Evolutionary conservation across 306 rosid species (phyloP).

Genomic region (Trichosanthes truncata): DNA sequence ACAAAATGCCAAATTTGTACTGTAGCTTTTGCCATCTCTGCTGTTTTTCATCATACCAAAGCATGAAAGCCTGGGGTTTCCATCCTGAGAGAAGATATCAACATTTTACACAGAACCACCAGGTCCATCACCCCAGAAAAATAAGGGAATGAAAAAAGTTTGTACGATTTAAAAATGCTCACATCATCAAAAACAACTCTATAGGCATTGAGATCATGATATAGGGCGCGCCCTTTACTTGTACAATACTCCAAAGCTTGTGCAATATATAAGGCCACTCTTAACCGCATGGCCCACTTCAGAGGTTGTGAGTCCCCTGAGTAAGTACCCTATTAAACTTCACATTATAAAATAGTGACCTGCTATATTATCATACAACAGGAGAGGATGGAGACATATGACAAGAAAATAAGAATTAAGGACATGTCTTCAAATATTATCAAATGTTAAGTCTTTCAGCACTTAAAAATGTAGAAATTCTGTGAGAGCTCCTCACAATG

Average conservation of each 20-base stretch:
- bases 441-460: not conserved
- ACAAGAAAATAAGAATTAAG: not conserved
- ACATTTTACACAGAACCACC: not conserved
- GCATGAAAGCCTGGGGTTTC: constrained; percentile 91
- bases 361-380: not conserved
- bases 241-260: constrained; percentile 96
- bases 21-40: constrained; percentile 93
- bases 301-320: constrained; percentile 96
- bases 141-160: not conserved
- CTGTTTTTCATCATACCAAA: constrained; percentile 97
- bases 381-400: not conserved
- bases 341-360: not conserved
- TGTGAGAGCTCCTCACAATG: not conserved
- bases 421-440: not conserved
- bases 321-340: constrained; percentile 21
- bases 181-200: constrained; percentile 84
- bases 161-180: constrained; percentile 26
- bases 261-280: constrained; percentile 87
- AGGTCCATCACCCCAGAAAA: not conserved
- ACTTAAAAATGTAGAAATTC: not conserved
- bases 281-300: constrained; percentile 91
- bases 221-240: constrained; percentile 77
- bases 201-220: constrained; percentile 95
- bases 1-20: constrained; percentile 89
- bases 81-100: constrained; percentile 40